Evolutionary conservation across 2,329 filamentous ascomycete species (phyloP), one percentile per base, ranked within the genome.

Genomic region (Colletotrichum australisinense): DNA sequence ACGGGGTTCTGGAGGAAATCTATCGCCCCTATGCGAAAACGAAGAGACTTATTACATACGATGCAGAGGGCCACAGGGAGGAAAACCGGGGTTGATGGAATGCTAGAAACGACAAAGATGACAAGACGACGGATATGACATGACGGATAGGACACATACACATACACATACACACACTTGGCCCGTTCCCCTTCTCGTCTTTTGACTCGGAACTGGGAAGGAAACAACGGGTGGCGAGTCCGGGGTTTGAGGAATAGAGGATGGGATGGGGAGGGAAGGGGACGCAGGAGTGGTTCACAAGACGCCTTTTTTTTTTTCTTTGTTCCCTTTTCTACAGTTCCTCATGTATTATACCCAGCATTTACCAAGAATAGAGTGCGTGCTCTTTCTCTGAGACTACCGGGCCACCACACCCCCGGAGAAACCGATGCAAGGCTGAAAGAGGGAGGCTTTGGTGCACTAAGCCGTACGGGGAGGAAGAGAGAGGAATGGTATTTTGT

Each of bases 271-370:
- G 4, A 19, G 38, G 30, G 22, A 22, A 35, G 28, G 16, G 46
- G 32, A 32, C 30, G 30, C 30, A 32, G 30, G 49, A 28, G 26
- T 28, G 52, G 11, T 62, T 24, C 22, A 52, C 56, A 19, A 52
- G n/a, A 19, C 30, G 8, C 6, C 19, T 63, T 57, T 57, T 49
- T 52, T 3, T 60, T 56, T 60, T 70, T 32, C 30, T 60, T 60
- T 66, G 66, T 30, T 4, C 30, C 30, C 2, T 67, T 60, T 66
- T 70, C 46, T 38, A 58, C 62, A 66, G 16, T 70, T 66, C 56
- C 35, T 28, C 60, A n/a, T 73, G 67, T 73, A 66, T 62, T 70
- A 73, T 73, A 73, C 70, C 70, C 70, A 26, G 67, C 60, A 70
- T 62, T 24, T 62, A 73, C 46, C 70, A 70, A 70, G 60, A 70